phyloP scores from a whole-genome alignment of 805 yeast species.

The Kodamaea jinghongensis region DNA sequence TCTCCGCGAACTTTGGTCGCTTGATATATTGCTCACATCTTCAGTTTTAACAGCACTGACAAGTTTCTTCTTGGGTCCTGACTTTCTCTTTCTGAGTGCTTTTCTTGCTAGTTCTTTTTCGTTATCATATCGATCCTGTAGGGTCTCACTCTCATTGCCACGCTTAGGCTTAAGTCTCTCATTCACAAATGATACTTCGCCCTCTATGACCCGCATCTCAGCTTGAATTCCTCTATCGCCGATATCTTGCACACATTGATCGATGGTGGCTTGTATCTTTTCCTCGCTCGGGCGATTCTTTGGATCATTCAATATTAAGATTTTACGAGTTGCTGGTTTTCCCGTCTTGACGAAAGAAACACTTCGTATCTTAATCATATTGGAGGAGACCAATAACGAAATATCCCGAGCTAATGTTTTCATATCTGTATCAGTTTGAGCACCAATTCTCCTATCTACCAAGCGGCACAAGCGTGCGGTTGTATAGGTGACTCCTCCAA shows the following conservation, averaged over 20 bases:
- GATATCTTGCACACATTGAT: constrained; percentile 24
- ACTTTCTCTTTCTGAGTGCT: too few relatives aligned
- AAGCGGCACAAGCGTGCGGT: constrained; percentile 30
- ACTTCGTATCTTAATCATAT: constrained; percentile 22
- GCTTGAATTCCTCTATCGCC: constrained; percentile 17
- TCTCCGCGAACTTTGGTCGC: too few relatives aligned
- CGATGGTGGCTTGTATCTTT: constrained; percentile 25
- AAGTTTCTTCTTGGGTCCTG: too few relatives aligned
- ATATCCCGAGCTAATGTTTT: constrained; percentile 42
- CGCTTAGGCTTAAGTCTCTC: too few relatives aligned
- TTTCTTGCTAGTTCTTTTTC: too few relatives aligned
- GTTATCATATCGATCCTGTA: too few relatives aligned
- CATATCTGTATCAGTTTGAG: constrained; percentile 31
- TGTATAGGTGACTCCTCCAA: constrained; percentile 40
- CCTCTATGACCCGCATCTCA: constrained; percentile 25
- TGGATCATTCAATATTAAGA: constrained; percentile 31
- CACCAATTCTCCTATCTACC: constrained; percentile 29
- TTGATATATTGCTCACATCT: too few relatives aligned
- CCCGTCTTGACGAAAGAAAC: constrained; percentile 27
- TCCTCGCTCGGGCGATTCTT: constrained; percentile 25
- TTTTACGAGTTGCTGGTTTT: constrained; percentile 25
- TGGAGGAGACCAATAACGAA: constrained; percentile 21
- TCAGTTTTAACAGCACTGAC: too few relatives aligned
- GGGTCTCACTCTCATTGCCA: too few relatives aligned
- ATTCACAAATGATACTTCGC: constrained; percentile 17